Percentiles rank a stretch among this genome's conserved stretches.
These are phyloP conservation scores for Mucor velutinosus DNA, from an alignment of 371 early-diverging fungal genomes.

Conservation along the genomic window DNA sequence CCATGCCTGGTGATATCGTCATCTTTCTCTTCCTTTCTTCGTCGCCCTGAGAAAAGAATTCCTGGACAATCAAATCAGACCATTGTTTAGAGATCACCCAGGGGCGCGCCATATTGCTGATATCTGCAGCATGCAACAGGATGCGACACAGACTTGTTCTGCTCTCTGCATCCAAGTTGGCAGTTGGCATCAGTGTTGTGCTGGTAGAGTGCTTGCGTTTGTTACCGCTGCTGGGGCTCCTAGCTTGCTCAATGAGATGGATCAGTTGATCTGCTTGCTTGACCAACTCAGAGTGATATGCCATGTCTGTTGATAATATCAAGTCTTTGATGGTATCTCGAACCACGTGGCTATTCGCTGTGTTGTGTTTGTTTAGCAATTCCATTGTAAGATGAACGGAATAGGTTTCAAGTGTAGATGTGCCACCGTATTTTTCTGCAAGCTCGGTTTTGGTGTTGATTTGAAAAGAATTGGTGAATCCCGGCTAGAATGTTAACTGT, in stretches of 20 bases:
- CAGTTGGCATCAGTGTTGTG: neutral
- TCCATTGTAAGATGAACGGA: conserved; percentile 68
- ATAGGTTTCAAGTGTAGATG: conserved; percentile 79
- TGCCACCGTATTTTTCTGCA: conserved; percentile 60
- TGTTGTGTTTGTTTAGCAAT: conserved; percentile 64
- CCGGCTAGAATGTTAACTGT: conserved; percentile 59
- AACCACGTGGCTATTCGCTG: conserved; percentile 8
- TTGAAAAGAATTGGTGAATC: conserved; percentile 81
- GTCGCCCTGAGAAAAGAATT: conserved; percentile 88
- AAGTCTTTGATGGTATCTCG: conserved; percentile 48
- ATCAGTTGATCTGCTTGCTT: conserved; percentile 33
- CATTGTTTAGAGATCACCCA: conserved; percentile 85
- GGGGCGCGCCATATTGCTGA: conserved; percentile 86
- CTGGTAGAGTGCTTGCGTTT: conserved; percentile 1
- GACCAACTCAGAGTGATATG: conserved; percentile 70
- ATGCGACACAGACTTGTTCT: conserved; percentile 62
- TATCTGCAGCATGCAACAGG: conserved; percentile 86
- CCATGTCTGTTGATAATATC: conserved; percentile 85
- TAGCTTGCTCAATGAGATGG: neutral
- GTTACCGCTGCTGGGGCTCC: neutral
- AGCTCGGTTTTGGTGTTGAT: conserved; percentile 74
- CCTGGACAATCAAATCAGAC: conserved; percentile 85
- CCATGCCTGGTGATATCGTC: conserved; percentile 88
- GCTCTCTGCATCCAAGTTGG: neutral
- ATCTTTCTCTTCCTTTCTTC: conserved; percentile 70